Evolutionary conservation across 2,329 filamentous ascomycete genomes (phyloP).

Genomic region (Tolypocladium ophioglossoides): DNA sequence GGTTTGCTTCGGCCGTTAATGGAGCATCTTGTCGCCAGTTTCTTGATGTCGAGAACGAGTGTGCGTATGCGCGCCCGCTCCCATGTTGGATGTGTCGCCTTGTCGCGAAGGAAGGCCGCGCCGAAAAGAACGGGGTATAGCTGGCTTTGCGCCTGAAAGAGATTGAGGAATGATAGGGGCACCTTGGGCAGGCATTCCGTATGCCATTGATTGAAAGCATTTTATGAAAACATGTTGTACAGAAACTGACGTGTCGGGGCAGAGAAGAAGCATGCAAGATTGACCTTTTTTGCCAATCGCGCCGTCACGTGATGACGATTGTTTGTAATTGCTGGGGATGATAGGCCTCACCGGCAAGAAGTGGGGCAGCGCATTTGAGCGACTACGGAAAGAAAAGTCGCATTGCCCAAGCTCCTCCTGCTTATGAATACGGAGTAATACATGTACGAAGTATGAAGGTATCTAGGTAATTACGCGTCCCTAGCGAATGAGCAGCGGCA

Average conservation of each 20-base stretch:
- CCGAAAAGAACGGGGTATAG: background rate
- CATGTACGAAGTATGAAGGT: too few species aligned
- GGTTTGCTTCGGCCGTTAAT: background rate
- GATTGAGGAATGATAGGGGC: slow-evolving; percentile 9
- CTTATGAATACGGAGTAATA: too few species aligned
- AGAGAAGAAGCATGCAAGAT: slow-evolving; percentile 2
- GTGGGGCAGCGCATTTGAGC: background rate
- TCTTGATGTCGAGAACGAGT: slow-evolving; percentile 19
- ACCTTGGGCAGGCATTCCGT: slow-evolving; percentile 21
- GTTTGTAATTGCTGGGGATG: slow-evolving; percentile 5
- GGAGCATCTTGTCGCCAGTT: slow-evolving; percentile 10
- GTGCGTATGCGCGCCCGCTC: slow-evolving; percentile 8
- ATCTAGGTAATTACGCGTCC: too few species aligned
- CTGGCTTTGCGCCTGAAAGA: slow-evolving; percentile 5
- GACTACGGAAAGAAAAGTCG: too few species aligned
- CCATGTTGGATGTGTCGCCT: background rate
- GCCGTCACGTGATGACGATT: slow-evolving; percentile 17
- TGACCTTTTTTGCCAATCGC: slow-evolving; percentile 14
- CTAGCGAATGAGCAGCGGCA: too few species aligned
- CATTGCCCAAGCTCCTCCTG: too few species aligned
- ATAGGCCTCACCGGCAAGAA: slow-evolving; percentile 2
- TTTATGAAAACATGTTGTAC: slow-evolving; percentile 10
- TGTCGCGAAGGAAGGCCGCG: background rate
- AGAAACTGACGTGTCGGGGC: slow-evolving; percentile 3
- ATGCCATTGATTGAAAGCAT: slow-evolving; percentile 25